Evolutionary conservation across 208 protist species (phyloP), one percentile per base, ranked within the genome.

Genomic region (Phytomonas sp.): DNA sequence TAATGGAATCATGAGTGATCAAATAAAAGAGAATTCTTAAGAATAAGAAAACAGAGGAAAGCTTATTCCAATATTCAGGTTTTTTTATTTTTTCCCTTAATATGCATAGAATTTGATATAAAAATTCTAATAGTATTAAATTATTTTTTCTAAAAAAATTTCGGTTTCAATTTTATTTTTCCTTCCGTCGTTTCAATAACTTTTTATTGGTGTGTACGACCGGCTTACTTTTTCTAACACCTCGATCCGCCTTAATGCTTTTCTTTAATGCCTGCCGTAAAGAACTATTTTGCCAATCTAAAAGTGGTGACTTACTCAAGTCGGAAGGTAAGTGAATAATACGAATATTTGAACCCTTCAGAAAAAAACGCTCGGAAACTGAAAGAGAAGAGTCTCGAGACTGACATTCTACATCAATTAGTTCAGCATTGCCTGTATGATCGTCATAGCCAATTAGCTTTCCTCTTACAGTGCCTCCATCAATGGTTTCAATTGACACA

Each of bases 291-390:
- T 62, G 36, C 83, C 81, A 91, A 20, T 89, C 76, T 53, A 91
- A 43, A 17, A 82, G 72, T 1, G 83, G 79, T 32, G 88, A 78
- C 34, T 78, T 83, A 51, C 79, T 75, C 62, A 93, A 68, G 51
- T 91, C 85, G 6, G 74, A 40, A 30, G 88, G 88, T 20, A 93
- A 74, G 8, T 87, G 74, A 56, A 93, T 73, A 17, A 93, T 43
- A 9, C 85, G 67, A 34, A 91, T 62, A 33, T 65, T 77, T 2
- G 74, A 71, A 4, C 83, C 85, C 1, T 76, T 78, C 9, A 93
- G 60, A 23, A 81, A 69, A 8, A 89, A 73, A 3, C 88, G 71
- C 59, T 89, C 83, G 23, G 75, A 68, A 46, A 93, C 78, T 51
- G 76, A 74, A 46, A 80, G 78, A 23, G 78, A 87, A 1, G 85